Evolutionary conservation across 2,329 filamentous ascomycete genomes (phyloP).

Genomic region (Coccinonectria pachysandricola): DNA sequence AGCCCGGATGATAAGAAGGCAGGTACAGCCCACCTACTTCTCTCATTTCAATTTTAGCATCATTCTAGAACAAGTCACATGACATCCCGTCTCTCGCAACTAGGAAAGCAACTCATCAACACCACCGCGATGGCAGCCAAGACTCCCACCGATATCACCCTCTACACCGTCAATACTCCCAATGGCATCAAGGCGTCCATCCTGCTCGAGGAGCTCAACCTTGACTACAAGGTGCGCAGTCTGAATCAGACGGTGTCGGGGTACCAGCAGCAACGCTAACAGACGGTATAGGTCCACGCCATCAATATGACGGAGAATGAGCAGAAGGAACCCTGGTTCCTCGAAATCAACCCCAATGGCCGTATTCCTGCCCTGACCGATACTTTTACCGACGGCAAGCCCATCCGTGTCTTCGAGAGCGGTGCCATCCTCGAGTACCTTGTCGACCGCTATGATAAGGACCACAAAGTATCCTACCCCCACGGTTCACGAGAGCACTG

Average conservation of each 20-base stretch:
- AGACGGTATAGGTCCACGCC: constrained; percentile 35
- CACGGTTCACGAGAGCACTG: constrained; percentile 62
- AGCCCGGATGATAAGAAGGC: too few relatives aligned
- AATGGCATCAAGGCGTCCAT: constrained; percentile 90
- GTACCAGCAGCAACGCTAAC: background rate
- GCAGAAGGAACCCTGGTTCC: constrained; percentile 83
- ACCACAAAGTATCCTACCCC: constrained; percentile 75
- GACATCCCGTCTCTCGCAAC: constrained; percentile 16
- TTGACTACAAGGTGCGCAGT: constrained; percentile 59
- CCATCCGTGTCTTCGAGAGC: constrained; percentile 71
- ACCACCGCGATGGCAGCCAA: constrained; percentile 17
- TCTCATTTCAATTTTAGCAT: too few relatives aligned
- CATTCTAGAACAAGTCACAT: too few relatives aligned
- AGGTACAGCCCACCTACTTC: too few relatives aligned
- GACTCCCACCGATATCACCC: constrained; percentile 52
- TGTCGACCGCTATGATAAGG: constrained; percentile 67
- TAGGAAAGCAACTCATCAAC: constrained; percentile 17
- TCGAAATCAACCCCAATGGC: constrained; percentile 87
- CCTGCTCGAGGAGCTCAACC: constrained; percentile 70
- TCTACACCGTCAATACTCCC: constrained; percentile 75
- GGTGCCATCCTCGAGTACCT: constrained; percentile 80
- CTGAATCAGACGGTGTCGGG: background rate
- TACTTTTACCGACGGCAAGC: constrained; percentile 60
- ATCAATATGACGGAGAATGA: constrained; percentile 64
- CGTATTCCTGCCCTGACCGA: constrained; percentile 84